Evolutionary conservation across 306 rosid genomes (phyloP), one percentile per base, ranked within the genome.

Genomic region (Ormosia semicastrata): DNA sequence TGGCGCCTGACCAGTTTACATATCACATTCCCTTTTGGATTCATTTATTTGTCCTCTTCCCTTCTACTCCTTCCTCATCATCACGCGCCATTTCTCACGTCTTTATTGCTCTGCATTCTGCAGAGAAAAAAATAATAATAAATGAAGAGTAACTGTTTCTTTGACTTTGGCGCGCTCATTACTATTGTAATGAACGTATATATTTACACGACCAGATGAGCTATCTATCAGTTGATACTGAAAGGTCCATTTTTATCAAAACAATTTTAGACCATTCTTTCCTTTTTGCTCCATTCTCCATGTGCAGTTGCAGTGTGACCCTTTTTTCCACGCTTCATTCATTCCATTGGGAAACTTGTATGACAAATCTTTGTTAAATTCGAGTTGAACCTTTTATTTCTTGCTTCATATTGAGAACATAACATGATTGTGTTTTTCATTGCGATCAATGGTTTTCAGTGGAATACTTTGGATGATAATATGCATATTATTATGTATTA

Each of bases 21-120:
- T 8, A 37, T 63, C 84, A 73, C 80, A 81, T 81, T 53, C 85
- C 32, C 46, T 82, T 77, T 77, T 63, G 14, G 34, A 33, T 82
- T 75, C 71, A 5, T 75, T 46, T 56, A 18, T 17, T 66, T 40
- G 52, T 40, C 52, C 33, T 65, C 41, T 33, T 36, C 13, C 0
- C 32, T n/a, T 66, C 32, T 66, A 0, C n/a, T 39, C 15, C 8
- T 12, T 62, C 18, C 17, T n/a, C 5, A 39, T 53, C n/a, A 7
- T 36, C 73, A 43, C 56, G 73, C 73, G 56, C 56, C 56, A 24
- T 67, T 34, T 3, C 37, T 30, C 64, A 53, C 24, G 58, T 52
- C 24, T 24, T 52, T n/a, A 52, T n/a, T 52, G 4, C 57, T 52
- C 18, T n/a, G 57, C 57, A 52, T 52, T 14, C 57, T 14, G 54